Base-by-base conservation (phyloP, 2,329 filamentous ascomycete genomes). In the Rachicladosporium sp. region DNA sequence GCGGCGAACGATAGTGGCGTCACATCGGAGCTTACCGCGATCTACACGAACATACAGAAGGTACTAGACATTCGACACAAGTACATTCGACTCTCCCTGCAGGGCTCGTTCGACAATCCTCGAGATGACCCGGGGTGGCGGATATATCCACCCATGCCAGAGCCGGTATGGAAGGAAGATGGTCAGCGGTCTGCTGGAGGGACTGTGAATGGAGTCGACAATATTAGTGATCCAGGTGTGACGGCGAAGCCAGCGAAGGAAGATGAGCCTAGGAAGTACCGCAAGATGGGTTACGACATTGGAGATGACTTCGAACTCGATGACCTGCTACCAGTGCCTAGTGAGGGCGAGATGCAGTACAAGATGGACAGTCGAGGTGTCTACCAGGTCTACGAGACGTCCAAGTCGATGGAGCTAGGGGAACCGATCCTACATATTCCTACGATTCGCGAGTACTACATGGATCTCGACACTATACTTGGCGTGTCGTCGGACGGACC, bases 401-500 rank as follows among this genome's bases (percentile, higher is more conserved):
- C 73, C 4, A 69, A 73, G 41, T 74, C 77, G 2, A 68, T 71
- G 29, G 70, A 79, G 38, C 67, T 74, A 11, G 73, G 78, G 45
- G 70, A 71, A 11, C 87, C 89, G 0, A 75, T 87, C 10, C 73
- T 94, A 36, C 70, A 78, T 34, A 83, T 96, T n/a, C 91, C 91
- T 1, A 93, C 85, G 4, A 76, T 96, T 53, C 78, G 88, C 53
- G 89, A 98, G 54, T 98, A 88, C 55, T 98, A 96, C 60, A 83
- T 94, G 69, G 89, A 95, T 56, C 68, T 98, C 19, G 91, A 98
- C 56, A 71, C 78, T 13, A 80, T 96, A 42, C 70, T 93, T 38
- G 78, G 81, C 43, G 78, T 93, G n/a, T 94, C 88, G 1, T 93
- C 88, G 0, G 89, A 98, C 56, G 91, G 91, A 0, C 91, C 91